Conservation (phyloP, 202 grass and related monocot species). For the Brachypodium distachyon region DNA sequence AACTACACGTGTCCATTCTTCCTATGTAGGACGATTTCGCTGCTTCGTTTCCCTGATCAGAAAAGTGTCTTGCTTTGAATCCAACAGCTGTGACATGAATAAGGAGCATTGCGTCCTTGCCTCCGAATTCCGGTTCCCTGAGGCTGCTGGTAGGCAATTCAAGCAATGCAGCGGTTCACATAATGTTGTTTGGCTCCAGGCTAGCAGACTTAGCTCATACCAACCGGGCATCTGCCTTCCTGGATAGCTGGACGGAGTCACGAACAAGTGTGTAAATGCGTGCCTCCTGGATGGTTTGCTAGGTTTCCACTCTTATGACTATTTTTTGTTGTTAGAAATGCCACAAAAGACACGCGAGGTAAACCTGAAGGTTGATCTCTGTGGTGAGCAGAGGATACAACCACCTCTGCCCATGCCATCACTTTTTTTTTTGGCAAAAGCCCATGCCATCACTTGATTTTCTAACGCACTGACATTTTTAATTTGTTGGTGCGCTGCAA, state of each 20-base stretch:
- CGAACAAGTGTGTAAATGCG: background rate
- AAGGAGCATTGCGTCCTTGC: slow-evolving; percentile 7
- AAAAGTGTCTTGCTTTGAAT: background rate
- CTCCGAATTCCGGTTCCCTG: slow-evolving; percentile 29
- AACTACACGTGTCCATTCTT: background rate
- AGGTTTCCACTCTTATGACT: too few species aligned
- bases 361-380: too few species aligned
- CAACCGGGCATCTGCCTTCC: slow-evolving; percentile 10
- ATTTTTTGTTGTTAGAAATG: too few species aligned
- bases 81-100: slow-evolving; percentile 16
- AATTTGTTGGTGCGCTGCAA: too few species aligned
- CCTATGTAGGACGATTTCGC: background rate
- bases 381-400: too few species aligned
- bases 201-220: background rate
- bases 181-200: slow-evolving; percentile 16
- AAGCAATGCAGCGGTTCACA: background rate
- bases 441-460: too few species aligned
- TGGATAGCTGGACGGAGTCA: background rate
- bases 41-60: background rate
- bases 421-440: too few species aligned
- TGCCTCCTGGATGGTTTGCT: background rate
- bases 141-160: slow-evolving; percentile 18
- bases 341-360: too few species aligned
- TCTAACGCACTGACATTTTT: too few species aligned
- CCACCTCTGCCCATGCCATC: too few species aligned